phyloP scores from a whole-genome alignment of 306 rosid genomes.

The Fragaria vesca region DNA sequence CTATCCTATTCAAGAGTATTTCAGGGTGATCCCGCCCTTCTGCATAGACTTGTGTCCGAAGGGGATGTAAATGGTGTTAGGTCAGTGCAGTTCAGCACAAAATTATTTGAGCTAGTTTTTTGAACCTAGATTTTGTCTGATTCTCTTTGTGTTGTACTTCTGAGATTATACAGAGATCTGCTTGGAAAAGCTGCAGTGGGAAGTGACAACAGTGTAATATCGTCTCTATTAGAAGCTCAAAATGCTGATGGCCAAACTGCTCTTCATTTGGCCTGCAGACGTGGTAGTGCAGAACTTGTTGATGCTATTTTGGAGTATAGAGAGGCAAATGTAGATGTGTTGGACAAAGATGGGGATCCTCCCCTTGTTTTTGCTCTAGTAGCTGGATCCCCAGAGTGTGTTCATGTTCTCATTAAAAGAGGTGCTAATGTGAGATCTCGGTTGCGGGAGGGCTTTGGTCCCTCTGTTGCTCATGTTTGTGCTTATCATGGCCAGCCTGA shows the following conservation, averaged over 20 bases:
- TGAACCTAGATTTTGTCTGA: conserved; percentile 11
- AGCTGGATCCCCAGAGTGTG: conserved; percentile 97
- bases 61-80: conserved; percentile 84
- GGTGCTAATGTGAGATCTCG: conserved; percentile 86
- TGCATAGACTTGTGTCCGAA: conserved; percentile 84
- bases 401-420: conserved; percentile 65
- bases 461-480: conserved; percentile 95
- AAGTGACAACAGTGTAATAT: conserved; percentile 51
- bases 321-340: conserved; percentile 87
- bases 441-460: conserved; percentile 90
- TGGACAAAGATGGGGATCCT: conserved; percentile 98
- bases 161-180: conserved; percentile 61
- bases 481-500: conserved; percentile 99
- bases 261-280: conserved; percentile 94
- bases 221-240: conserved; percentile 77
- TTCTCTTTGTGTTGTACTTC: conserved; percentile 20
- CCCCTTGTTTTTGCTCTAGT: conserved; percentile 96
- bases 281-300: conserved; percentile 87
- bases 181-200: conserved; percentile 67
- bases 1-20: conserved; percentile 55
- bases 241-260: conserved; percentile 96
- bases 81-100: conserved; percentile 42
- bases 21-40: conserved; percentile 54
- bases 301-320: conserved; percentile 73
- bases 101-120: conserved; percentile 25